These are phyloP conservation scores for Codiaeum variegatum DNA, from an alignment of 441 rosid species.

Conservation along the genomic window DNA sequence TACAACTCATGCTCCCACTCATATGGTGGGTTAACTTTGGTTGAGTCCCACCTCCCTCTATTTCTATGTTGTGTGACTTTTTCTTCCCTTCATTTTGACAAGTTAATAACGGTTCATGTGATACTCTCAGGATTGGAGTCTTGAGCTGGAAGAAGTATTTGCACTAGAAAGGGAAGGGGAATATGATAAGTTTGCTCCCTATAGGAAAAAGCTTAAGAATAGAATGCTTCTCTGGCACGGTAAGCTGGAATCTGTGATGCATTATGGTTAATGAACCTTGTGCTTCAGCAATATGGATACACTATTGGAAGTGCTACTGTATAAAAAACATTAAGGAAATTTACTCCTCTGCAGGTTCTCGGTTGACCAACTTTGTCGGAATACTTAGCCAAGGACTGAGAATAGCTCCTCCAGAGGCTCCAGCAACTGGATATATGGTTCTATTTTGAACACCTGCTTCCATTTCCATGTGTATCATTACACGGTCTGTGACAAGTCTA, in stretches of 20 bases:
- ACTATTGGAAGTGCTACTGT: constrained; percentile 2
- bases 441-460: constrained; percentile 25
- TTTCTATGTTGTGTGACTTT: not conserved
- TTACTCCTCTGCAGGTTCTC: constrained; percentile 66
- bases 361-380: constrained; percentile 92
- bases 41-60: not conserved
- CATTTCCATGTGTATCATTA: not conserved
- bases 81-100: not conserved
- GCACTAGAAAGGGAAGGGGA: constrained; percentile 92
- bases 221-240: constrained; percentile 98
- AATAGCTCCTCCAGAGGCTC: constrained; percentile 99
- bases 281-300: not conserved
- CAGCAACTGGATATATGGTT: constrained; percentile 98
- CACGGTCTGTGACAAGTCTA: constrained; percentile 18
- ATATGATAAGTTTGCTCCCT: constrained; percentile 71
- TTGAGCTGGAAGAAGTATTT: constrained; percentile 92
- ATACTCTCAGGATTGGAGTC: constrained; percentile 75
- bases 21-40: constrained; percentile 51
- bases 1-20: constrained; percentile 93
- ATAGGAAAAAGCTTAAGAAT: constrained; percentile 60
- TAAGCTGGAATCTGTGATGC: constrained; percentile 27
- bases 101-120: constrained; percentile 20
- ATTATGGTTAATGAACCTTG: not conserved
- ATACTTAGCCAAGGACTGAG: constrained; percentile 96
- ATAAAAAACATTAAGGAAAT: not conserved